phyloP scores from a whole-genome alignment of 2,329 filamentous ascomycete genomes.

The Fusarium paranaense region DNA sequence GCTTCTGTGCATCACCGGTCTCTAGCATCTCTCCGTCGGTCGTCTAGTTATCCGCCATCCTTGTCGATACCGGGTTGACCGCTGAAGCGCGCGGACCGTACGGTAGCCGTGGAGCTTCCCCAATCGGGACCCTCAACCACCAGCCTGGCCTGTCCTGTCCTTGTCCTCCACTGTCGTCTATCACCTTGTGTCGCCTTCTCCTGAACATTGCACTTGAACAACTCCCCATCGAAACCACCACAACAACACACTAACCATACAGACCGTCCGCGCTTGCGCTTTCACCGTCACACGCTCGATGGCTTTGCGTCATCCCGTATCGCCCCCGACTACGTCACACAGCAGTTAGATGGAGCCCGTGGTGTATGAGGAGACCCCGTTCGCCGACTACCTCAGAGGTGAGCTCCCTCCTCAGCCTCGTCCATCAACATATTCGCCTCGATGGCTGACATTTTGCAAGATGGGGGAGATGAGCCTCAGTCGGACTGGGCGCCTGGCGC shows the following conservation, averaged over 20 bases:
- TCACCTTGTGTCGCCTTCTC: constrained; percentile 32
- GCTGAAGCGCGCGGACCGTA: constrained; percentile 32
- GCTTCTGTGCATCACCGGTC: constrained; percentile 21
- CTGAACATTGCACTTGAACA: constrained; percentile 31
- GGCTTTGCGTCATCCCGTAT: constrained; percentile 45
- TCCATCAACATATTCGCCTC: not conserved
- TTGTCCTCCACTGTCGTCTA: constrained; percentile 29
- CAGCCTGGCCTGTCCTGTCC: constrained; percentile 29
- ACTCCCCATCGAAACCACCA: constrained; percentile 19
- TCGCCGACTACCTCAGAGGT: constrained; percentile 93
- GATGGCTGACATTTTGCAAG: constrained; percentile 41
- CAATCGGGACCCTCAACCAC: constrained; percentile 42
- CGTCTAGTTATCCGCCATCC: constrained; percentile 16
- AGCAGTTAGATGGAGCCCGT: constrained; percentile 78
- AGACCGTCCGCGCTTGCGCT: constrained; percentile 12
- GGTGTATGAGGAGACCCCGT: constrained; percentile 85
- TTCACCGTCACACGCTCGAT: constrained; percentile 41
- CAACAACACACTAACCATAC: constrained; percentile 16
- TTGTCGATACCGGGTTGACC: constrained; percentile 25
- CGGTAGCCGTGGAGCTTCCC: constrained; percentile 43
- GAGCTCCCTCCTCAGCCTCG: constrained; percentile 33
- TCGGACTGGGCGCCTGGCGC: constrained; percentile 59
- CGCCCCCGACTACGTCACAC: constrained; percentile 44
- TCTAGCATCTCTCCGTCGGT: not conserved
- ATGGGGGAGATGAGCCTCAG: constrained; percentile 62